A percentile compares a stretch with the other conserved stretches of the same genome.
phyloP scores from a whole-genome alignment of 2,329 filamentous ascomycete species.

The Pseudogymnoascus sp. region DNA sequence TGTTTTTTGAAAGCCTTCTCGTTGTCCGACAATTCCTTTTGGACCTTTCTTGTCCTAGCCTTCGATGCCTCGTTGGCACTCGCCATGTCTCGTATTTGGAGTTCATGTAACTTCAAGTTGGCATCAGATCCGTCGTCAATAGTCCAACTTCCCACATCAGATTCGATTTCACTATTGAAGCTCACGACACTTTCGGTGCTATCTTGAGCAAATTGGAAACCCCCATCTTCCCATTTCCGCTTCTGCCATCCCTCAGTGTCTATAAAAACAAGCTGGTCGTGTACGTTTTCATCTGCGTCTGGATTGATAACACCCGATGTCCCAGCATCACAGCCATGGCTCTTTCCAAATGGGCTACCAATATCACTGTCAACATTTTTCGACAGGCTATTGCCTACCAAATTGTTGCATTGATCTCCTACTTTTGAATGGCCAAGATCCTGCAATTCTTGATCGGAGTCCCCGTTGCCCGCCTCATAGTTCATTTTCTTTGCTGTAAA shows the following conservation, averaged over 20 bases:
- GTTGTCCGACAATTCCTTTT: background rate
- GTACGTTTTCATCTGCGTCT: background rate
- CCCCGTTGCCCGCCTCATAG: background rate
- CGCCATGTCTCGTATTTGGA: background rate
- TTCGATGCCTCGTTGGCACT: background rate
- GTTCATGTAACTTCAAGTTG: background rate
- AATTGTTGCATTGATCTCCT: background rate
- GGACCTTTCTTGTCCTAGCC: background rate
- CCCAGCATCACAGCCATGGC: background rate
- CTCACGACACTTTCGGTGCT: background rate
- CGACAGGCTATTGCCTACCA: no score
- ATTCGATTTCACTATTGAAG: background rate
- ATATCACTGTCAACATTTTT: background rate
- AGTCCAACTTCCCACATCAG: background rate
- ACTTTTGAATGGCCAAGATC: background rate
- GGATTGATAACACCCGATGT: background rate
- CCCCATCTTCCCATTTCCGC: background rate
- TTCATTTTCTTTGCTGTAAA: background rate
- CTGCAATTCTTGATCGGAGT: background rate
- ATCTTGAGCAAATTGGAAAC: background rate
- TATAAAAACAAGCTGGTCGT: background rate
- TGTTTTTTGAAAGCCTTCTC: background rate
- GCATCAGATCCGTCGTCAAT: background rate
- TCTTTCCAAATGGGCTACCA: background rate
- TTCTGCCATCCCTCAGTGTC: background rate